Evolutionary conservation across 345 rosid species (phyloP).

Genomic region (Eucalyptus brandiana): DNA sequence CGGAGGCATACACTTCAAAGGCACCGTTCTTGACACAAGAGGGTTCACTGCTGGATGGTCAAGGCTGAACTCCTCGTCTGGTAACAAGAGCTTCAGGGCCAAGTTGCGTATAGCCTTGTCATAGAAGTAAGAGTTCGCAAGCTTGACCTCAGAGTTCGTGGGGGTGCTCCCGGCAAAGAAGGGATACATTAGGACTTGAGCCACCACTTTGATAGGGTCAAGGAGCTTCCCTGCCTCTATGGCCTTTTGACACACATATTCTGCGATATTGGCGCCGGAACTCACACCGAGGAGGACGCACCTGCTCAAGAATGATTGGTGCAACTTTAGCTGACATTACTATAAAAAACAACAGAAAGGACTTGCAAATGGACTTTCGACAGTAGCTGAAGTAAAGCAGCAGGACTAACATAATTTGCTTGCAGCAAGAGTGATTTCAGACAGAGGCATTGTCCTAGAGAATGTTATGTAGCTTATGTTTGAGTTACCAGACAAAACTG

Average conservation of each 20-base stretch:
- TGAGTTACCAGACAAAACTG: neutral
- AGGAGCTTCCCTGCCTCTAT: conserved; percentile 52
- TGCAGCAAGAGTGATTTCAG: neutral
- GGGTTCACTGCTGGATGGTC: conserved; percentile 91
- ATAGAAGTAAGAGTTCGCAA: conserved; percentile 77
- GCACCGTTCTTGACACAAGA: conserved; percentile 50
- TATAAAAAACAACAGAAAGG: neutral
- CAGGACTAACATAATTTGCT: neutral
- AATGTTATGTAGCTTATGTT: neutral
- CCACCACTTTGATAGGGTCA: conserved; percentile 85
- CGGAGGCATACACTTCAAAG: conserved; percentile 83
- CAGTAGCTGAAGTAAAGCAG: neutral
- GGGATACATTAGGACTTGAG: conserved; percentile 89
- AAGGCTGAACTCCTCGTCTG: conserved; percentile 49
- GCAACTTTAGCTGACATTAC: neutral
- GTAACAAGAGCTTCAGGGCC: conserved; percentile 81
- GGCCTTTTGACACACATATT: conserved; percentile 69
- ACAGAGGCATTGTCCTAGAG: neutral
- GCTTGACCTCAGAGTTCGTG: conserved; percentile 70
- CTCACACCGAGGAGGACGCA: conserved; percentile 89
- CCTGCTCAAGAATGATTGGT: conserved; percentile 15
- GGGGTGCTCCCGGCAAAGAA: conserved; percentile 70
- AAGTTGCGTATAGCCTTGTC: conserved; percentile 68
- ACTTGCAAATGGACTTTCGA: neutral
- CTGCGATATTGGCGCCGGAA: conserved; percentile 88